Percentiles rank a stretch among this genome's conserved stretches.
These are phyloP conservation scores for Lycium ferocissimum DNA, from an alignment of 257 asterid genomes.

Conservation along the genomic window DNA sequence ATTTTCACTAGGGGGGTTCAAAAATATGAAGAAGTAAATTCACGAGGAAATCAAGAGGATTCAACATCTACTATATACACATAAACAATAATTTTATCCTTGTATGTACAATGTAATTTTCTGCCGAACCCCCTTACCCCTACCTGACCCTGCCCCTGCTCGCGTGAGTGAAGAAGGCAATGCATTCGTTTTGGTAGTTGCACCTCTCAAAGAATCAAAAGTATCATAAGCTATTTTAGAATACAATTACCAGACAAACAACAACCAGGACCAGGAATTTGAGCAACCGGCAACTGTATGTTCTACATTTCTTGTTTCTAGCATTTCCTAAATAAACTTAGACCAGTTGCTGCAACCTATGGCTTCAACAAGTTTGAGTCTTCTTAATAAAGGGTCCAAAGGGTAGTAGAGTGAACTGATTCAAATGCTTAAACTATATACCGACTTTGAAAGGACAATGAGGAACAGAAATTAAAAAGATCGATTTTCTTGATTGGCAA, in stretches of 20 bases:
- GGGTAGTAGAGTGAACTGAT: neutral
- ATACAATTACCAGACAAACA: neutral
- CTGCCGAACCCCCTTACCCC: too few species aligned
- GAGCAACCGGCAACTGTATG: neutral
- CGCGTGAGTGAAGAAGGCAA: neutral
- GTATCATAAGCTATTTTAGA: neutral
- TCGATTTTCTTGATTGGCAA: neutral
- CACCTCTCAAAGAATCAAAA: neutral
- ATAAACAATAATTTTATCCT: too few species aligned
- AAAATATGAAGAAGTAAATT: too few species aligned
- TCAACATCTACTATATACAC: too few species aligned
- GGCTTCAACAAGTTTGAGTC: neutral
- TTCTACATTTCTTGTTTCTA: neutral
- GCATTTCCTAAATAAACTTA: neutral
- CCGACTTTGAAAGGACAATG: neutral
- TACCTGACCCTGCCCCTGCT: neutral
- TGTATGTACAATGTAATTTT: too few species aligned
- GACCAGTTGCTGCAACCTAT: neutral
- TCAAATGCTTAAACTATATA: neutral
- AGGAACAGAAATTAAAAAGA: neutral
- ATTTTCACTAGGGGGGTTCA: too few species aligned
- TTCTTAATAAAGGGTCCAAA: neutral
- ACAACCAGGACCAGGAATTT: neutral
- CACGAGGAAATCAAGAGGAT: too few species aligned
- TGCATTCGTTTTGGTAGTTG: neutral